These are phyloP conservation scores for Suillus placidus DNA, from an alignment of 768 basidiomycete genomes.

Conservation along the genomic window DNA sequence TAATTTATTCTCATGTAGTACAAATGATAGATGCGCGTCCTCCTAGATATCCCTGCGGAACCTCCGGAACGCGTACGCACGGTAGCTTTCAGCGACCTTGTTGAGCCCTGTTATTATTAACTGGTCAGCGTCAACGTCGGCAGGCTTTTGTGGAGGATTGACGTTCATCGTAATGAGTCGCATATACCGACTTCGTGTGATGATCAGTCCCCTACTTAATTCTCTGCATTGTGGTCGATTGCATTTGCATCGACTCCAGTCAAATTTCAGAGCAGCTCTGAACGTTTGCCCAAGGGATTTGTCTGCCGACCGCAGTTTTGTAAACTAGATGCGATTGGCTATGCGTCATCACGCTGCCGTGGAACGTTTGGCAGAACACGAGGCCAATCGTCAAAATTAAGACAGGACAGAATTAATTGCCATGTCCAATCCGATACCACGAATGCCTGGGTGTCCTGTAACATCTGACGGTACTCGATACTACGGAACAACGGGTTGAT, in stretches of 20 bases:
- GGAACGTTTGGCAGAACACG: too few species aligned
- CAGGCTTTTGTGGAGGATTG: neutral
- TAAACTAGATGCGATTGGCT: too few species aligned
- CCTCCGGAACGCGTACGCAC: constrained; percentile 31
- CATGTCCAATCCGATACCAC: too few species aligned
- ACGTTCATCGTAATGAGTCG: neutral
- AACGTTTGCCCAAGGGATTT: neutral
- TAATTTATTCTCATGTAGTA: neutral
- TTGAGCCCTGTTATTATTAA: neutral
- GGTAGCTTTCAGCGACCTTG: constrained; percentile 14
- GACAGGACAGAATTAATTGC: too few species aligned
- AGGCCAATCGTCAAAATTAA: too few species aligned
- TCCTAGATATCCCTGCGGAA: constrained; percentile 32
- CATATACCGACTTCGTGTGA: neutral
- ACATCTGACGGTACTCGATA: too few species aligned
- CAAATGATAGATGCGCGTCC: constrained; percentile 9
- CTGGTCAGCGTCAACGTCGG: neutral
- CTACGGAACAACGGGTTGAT: too few species aligned
- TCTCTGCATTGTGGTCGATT: neutral
- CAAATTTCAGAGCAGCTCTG: neutral
- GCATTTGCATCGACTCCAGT: neutral
- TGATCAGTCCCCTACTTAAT: neutral
- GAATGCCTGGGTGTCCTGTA: too few species aligned
- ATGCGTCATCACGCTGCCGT: too few species aligned
- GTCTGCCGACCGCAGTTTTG: too few species aligned